Base-by-base conservation (phyloP, 331 rosid genomes). In the Arachis monticola region DNA sequence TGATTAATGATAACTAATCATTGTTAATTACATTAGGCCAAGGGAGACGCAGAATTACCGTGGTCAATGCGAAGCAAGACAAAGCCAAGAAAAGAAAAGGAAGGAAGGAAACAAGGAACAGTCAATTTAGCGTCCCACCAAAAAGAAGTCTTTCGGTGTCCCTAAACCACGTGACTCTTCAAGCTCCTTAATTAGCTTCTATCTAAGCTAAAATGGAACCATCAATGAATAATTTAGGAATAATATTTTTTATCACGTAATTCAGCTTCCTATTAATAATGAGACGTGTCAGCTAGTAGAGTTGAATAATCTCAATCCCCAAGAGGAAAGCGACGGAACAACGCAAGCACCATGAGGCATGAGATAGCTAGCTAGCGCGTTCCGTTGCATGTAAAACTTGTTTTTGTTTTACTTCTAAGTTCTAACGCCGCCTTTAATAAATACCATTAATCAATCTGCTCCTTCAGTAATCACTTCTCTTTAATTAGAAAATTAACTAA, bases 111-210 rank as follows among this genome's bases (percentile, higher is more conserved):
- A 12, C 8, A 6, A 17, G 9, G 27, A 6, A 51, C 5, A 51
- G 75, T 75, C 81, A 75, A 72, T 63, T 82, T 60, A 22, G 73
- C 42, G 60, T 50, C 71, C 67, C 14, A 62, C 63, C 79, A 74
- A 70, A 67, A 59, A 48, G 45, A 17, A 17, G 22, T 17, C 22
- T 17, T 17, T 17, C 22, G 22, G 44, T 50, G 22, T 51, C 22
- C 78, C 55, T n/a, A 63, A 63, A 51, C 1, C 79, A 66, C 55
- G 59, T 57, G 80, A 66, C 67, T 12, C 17, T 11, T 5, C 2
- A 47, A 30, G 4, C 22, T 17, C 40, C 31, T 5, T 6, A 10
- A 12, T 2, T 52, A 52, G 9, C 31, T 17, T 17, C 22, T 17
- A 17, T 17, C 22, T 17, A 38, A 35, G 7, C 13, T 27, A 58